A percentile compares a stretch with the other conserved stretches of the same genome.
Conservation (phyloP, 768 basidiomycete species). For the Lactarius quietus region DNA sequence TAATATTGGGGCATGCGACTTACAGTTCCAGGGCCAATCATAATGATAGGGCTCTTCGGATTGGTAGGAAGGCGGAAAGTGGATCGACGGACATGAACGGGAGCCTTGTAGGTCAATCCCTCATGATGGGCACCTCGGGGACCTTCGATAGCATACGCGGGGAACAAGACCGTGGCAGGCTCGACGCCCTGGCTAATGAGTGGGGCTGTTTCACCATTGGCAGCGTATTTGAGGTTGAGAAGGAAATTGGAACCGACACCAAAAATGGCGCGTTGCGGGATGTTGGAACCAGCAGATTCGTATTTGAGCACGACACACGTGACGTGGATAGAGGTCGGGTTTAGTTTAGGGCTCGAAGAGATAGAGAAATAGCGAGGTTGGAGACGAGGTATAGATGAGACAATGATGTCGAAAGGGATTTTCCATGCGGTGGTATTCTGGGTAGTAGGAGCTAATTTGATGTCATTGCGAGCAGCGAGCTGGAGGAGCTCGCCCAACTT, state of each 20-base stretch:
- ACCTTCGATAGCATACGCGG: slow-evolving; percentile 83
- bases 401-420: slow-evolving; percentile 95
- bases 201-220: slow-evolving; percentile 53
- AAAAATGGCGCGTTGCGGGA: slow-evolving; percentile 65
- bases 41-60: slow-evolving; percentile 97
- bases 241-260: slow-evolving; percentile 96
- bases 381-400: slow-evolving; percentile 88
- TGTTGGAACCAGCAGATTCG: slow-evolving; percentile 56
- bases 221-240: slow-evolving; percentile 82
- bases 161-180: slow-evolving; percentile 44
- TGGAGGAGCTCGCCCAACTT: slow-evolving; percentile 93
- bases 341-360: slow-evolving; percentile 91
- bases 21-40: slow-evolving; percentile 98
- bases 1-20: slow-evolving; percentile 35
- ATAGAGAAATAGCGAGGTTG: slow-evolving; percentile 99
- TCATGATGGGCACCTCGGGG: slow-evolving; percentile 81
- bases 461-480: slow-evolving; percentile 79
- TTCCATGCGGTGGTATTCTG: slow-evolving; percentile 81
- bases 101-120: slow-evolving; percentile 73
- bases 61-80: slow-evolving; percentile 97
- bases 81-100: slow-evolving; percentile 91
- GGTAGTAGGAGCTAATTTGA: slow-evolving; percentile 51
- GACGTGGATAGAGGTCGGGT: slow-evolving; percentile 88
- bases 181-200: slow-evolving; percentile 37
- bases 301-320: slow-evolving; percentile 96